These are phyloP conservation scores for Tricharina praecox DNA, from an alignment of 495 filamentous ascomycete species.

Conservation along the genomic window DNA sequence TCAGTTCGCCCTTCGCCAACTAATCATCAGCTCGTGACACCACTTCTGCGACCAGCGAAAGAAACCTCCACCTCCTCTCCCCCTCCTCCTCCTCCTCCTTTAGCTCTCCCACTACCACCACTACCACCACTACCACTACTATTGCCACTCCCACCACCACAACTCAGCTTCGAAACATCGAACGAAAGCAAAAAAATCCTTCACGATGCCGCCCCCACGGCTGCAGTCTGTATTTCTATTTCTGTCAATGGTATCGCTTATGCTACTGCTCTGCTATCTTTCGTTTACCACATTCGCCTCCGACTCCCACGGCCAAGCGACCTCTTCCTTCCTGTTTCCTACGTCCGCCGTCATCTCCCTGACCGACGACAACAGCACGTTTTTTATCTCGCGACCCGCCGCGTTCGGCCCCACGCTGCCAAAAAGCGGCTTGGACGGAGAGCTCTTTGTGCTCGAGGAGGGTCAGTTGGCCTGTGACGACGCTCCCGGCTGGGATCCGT, in stretches of 20 bases:
- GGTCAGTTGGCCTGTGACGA: constrained; percentile 96
- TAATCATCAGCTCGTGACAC: no score
- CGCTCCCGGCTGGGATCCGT: constrained; percentile 68
- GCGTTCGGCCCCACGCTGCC: constrained; percentile 78
- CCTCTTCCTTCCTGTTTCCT: constrained; percentile 67
- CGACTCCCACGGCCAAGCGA: constrained; percentile 33
- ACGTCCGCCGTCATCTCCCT: constrained; percentile 89
- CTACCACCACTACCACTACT: no score
- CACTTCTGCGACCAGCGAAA: no score
- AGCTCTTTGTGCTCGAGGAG: constrained; percentile 34
- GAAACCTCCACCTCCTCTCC: no score
- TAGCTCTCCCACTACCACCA: no score
- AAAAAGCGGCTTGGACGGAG: constrained; percentile 32
- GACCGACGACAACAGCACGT: constrained; percentile 93
- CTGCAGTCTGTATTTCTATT: constrained; percentile 29
- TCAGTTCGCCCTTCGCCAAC: no score
- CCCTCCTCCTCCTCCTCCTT: no score
- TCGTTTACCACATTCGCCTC: constrained; percentile 34
- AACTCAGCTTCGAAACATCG: no score
- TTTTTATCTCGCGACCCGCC: constrained; percentile 81
- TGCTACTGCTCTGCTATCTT: constrained; percentile 35
- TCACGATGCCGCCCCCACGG: constrained; percentile 19
- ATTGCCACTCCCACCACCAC: no score
- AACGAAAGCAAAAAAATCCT: no score
- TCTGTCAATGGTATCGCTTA: constrained; percentile 39